These are phyloP conservation scores for Aureobasidium melanogenum DNA, from an alignment of 2,329 filamentous ascomycete species.

Conservation along the genomic window DNA sequence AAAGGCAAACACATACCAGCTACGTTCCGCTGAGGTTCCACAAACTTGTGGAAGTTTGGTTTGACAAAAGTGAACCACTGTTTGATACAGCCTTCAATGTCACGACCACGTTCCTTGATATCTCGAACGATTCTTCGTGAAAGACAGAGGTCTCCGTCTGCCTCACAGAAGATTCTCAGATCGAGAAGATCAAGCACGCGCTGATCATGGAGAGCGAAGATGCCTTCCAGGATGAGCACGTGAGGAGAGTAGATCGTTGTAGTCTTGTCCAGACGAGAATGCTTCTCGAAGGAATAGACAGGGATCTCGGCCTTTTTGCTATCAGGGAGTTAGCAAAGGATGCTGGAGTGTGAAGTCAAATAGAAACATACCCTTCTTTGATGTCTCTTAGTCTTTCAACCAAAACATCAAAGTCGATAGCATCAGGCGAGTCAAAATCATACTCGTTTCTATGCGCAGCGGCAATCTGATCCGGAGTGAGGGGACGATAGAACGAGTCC, in stretches of 20 bases:
- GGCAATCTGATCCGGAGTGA: slow-evolving; percentile 68
- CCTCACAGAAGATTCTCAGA: slow-evolving; percentile 94
- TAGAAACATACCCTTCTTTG: slow-evolving; percentile 70
- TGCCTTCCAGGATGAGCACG: slow-evolving; percentile 90
- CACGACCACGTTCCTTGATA: slow-evolving; percentile 77
- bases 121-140: slow-evolving; percentile 81
- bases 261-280: slow-evolving; percentile 68
- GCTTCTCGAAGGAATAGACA: slow-evolving; percentile 89
- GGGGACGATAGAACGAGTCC: slow-evolving; percentile 95
- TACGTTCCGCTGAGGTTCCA: slow-evolving; percentile 82
- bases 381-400: slow-evolving; percentile 72
- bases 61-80: slow-evolving; percentile 97
- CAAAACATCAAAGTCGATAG: slow-evolving; percentile 87
- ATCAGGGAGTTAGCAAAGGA: slow-evolving; percentile 13
- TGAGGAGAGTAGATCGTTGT: slow-evolving; percentile 93
- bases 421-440: slow-evolving; percentile 90
- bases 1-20: slow-evolving; percentile 49
- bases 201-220: slow-evolving; percentile 85
- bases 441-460: slow-evolving; percentile 84
- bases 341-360: neutral
- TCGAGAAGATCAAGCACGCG: slow-evolving; percentile 80
- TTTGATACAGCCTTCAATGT: slow-evolving; percentile 92
- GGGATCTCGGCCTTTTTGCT: slow-evolving; percentile 86
- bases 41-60: slow-evolving; percentile 89
- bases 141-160: slow-evolving; percentile 87